Percentiles rank a stretch among this genome's conserved stretches.
These are phyloP conservation scores for Psilocybe tampanensis DNA, from an alignment of 768 basidiomycete species.

Conservation along the genomic window DNA sequence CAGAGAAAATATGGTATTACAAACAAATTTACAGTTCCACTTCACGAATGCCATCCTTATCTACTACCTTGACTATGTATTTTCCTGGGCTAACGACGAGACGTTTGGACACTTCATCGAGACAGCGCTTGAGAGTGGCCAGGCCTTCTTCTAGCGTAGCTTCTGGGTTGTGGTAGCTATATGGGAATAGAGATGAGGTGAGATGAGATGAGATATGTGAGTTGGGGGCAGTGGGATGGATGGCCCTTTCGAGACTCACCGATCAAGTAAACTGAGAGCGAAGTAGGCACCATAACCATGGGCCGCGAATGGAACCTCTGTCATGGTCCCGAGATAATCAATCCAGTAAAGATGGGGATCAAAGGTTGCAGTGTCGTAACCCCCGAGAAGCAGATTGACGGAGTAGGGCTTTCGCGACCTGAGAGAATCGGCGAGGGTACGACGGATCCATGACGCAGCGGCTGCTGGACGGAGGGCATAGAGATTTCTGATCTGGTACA, in stretches of 20 bases:
- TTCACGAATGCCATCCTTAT: no score
- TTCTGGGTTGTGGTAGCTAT: constrained; percentile 89
- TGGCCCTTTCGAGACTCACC: constrained; percentile 47
- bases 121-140: no score
- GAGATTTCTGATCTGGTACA: constrained; percentile 94
- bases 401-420: constrained; percentile 87
- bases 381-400: constrained; percentile 92
- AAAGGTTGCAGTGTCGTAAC: constrained; percentile 79
- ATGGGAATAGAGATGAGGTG: no score
- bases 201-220: no score
- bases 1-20: no score
- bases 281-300: constrained; percentile 97
- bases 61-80: no score
- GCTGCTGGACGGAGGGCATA: constrained; percentile 88
- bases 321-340: constrained; percentile 92
- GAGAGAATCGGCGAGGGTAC: constrained; percentile 84
- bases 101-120: no score
- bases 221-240: no score
- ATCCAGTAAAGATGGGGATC: constrained; percentile 90
- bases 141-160: constrained; percentile 86
- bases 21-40: no score
- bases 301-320: constrained; percentile 88
- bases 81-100: no score
- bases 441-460: constrained; percentile 94
- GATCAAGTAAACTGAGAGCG: constrained; percentile 87